phyloP scores from a whole-genome alignment of 2,329 filamentous ascomycete species.

The Graphilbum ipis-grandicollis region DNA sequence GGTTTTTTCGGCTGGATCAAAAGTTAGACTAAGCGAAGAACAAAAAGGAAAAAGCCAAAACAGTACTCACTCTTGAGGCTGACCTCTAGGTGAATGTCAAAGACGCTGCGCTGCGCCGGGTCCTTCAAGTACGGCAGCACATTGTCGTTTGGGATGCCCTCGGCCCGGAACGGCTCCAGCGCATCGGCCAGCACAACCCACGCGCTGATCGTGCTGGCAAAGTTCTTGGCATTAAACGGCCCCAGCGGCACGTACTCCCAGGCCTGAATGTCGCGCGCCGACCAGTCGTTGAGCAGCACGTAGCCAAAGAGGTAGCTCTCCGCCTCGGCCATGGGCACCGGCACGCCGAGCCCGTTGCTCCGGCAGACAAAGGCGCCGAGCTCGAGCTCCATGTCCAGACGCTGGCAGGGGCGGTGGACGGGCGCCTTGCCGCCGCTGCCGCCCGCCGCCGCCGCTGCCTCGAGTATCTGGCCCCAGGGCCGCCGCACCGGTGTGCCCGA shows the following conservation, averaged over 20 bases:
- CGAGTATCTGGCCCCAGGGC: constrained; percentile 57
- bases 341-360: constrained; percentile 45
- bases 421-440: constrained; percentile 43
- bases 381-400: constrained; percentile 67
- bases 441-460: constrained; percentile 26
- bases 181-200: constrained; percentile 69
- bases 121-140: constrained; percentile 37
- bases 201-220: constrained; percentile 57
- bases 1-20: too few relatives aligned
- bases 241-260: constrained; percentile 77
- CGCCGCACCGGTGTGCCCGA: constrained; percentile 58
- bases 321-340: constrained; percentile 45
- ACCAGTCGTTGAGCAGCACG: constrained; percentile 80
- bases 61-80: constrained; percentile 1
- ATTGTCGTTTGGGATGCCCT: constrained; percentile 16
- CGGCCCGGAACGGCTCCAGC: constrained; percentile 36
- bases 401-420: constrained; percentile 42
- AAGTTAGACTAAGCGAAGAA: too few relatives aligned
- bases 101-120: constrained; percentile 29
- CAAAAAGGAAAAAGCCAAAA: too few relatives aligned
- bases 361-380: constrained; percentile 57
- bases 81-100: constrained; percentile 10
- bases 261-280: constrained; percentile 61
- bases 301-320: constrained; percentile 61
- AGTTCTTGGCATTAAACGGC: constrained; percentile 74